phyloP scores from a whole-genome alignment of 805 yeast genomes.

The Spathaspora gorwiae region DNA sequence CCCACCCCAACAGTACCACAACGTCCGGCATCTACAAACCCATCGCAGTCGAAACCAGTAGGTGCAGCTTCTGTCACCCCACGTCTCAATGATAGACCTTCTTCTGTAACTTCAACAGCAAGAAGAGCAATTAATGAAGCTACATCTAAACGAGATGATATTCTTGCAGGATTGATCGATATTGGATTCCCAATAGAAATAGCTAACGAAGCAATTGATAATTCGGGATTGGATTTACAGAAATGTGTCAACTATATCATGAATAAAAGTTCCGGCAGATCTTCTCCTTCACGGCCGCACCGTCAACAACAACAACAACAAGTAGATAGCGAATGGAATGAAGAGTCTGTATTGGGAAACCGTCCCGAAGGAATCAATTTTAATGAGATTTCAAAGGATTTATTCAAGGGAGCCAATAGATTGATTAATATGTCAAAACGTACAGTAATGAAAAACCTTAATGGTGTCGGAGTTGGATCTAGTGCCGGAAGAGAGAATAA shows the following conservation, averaged over 20 bases:
- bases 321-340: neutral
- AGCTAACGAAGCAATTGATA: slow-evolving; percentile 55
- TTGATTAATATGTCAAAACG: slow-evolving; percentile 56
- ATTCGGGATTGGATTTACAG: slow-evolving; percentile 57
- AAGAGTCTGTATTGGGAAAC: slow-evolving; percentile 1
- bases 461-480: slow-evolving; percentile 11
- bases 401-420: slow-evolving; percentile 56
- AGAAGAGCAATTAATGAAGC: neutral
- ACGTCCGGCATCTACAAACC: slow-evolving; percentile 2
- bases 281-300: neutral
- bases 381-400: slow-evolving; percentile 50
- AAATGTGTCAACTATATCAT: slow-evolving; percentile 64
- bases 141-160: slow-evolving; percentile 33
- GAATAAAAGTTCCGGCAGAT: slow-evolving; percentile 37
- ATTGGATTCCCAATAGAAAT: slow-evolving; percentile 71
- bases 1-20: slow-evolving; percentile 1
- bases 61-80: neutral
- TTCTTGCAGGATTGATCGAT: slow-evolving; percentile 66
- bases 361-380: slow-evolving; percentile 25
- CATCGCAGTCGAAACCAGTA: neutral
- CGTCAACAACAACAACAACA: neutral
- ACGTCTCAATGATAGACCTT: neutral
- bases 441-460: slow-evolving; percentile 57
- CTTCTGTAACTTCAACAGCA: neutral
- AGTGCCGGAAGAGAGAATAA: slow-evolving; percentile 18